phyloP scores from a whole-genome alignment of 768 basidiomycete species.

The Sporobolomyces pararoseus region DNA sequence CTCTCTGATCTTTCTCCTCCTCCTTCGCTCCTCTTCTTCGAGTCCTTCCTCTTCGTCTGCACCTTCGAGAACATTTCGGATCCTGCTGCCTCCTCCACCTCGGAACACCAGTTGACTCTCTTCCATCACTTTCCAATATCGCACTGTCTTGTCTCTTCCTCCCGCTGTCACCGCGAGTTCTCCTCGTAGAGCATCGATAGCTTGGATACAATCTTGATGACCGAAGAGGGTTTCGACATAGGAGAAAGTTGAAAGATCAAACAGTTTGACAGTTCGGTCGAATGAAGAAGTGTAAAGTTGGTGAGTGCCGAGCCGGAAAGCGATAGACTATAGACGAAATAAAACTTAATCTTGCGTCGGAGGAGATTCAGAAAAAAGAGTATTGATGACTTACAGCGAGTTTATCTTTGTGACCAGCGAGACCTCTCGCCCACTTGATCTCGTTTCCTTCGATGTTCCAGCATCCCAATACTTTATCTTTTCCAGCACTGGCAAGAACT shows the following conservation, averaged over 20 bases:
- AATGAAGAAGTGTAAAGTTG: constrained; percentile 72
- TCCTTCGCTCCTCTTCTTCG: constrained; percentile 55
- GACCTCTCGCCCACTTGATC: constrained; percentile 71
- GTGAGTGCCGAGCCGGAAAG: constrained; percentile 72
- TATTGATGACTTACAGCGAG: constrained; percentile 59
- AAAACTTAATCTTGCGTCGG: background rate
- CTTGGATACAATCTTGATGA: constrained; percentile 81
- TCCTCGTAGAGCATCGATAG: constrained; percentile 71
- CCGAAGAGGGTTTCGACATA: constrained; percentile 96
- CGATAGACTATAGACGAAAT: constrained; percentile 56
- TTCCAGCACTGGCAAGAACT: constrained; percentile 79
- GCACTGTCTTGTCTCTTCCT: constrained; percentile 79
- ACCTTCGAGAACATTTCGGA: constrained; percentile 76
- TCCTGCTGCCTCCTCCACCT: constrained; percentile 80
- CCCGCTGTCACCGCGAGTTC: constrained; percentile 85
- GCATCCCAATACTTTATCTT: constrained; percentile 72
- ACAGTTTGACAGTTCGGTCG: constrained; percentile 86
- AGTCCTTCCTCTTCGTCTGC: constrained; percentile 51
- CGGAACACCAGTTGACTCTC: constrained; percentile 93
- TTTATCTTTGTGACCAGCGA: constrained; percentile 70
- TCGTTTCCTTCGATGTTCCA: constrained; percentile 62
- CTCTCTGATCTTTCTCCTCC: constrained; percentile 55
- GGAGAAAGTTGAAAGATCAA: constrained; percentile 66
- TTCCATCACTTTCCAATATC: constrained; percentile 95
- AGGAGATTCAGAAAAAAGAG: background rate